phyloP scores from a whole-genome alignment of 257 asterid species.

The Lycium ferocissimum region DNA sequence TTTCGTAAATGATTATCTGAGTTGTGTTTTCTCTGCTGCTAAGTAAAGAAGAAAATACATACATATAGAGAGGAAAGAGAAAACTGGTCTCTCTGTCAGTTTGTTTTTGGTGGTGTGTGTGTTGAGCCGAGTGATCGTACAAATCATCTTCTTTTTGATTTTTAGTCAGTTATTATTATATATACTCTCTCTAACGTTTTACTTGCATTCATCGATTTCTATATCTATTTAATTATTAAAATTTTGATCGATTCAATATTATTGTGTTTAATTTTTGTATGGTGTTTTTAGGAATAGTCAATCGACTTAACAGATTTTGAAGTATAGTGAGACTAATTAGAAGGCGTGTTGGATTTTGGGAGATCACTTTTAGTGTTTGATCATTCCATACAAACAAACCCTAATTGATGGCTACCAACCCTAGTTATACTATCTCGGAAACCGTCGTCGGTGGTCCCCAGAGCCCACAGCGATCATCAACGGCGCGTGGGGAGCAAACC shows the following conservation, averaged over 20 bases:
- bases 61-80: background rate
- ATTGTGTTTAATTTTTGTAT: background rate
- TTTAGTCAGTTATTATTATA: background rate
- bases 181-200: background rate
- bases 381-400: background rate
- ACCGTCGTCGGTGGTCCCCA: slow-evolving; percentile 37
- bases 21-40: too few relatives aligned
- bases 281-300: background rate
- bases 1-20: too few relatives aligned
- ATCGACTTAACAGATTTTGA: background rate
- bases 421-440: background rate
- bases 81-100: slow-evolving; percentile 23
- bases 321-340: slow-evolving; percentile 21
- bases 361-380: background rate
- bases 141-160: background rate
- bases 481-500: slow-evolving; percentile 37
- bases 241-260: slow-evolving; percentile 19
- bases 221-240: background rate
- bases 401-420: background rate
- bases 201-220: slow-evolving; percentile 10
- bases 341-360: background rate
- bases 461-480: slow-evolving; percentile 42
- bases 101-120: background rate
- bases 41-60: background rate
- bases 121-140: background rate